Base-by-base conservation (phyloP, 305 asterid genomes). In the Fraxinus baroniana region DNA sequence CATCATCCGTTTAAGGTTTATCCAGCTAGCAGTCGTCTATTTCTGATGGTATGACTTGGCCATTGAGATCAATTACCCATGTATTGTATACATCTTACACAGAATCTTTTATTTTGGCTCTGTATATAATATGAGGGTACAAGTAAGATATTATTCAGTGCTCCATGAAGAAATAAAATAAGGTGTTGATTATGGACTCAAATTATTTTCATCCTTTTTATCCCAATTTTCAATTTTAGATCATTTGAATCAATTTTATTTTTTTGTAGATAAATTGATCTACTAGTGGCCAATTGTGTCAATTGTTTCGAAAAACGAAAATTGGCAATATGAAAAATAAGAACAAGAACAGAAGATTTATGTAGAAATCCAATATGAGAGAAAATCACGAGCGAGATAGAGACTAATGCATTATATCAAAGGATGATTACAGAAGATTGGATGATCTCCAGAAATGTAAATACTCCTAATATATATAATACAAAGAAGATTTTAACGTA, bases 1-100 rank as follows among this genome's bases (percentile, higher is more conserved):
- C 94, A 5, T 82, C 93, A 1, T 71, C 76, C 5, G 97, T 92
- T 41, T 92, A 87, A 87, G 85, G 17, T n/a, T 71, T 26, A 30
- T 30, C 36, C 39, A 18, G n/a, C 44, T 32, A 71, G 76, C 37
- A 32, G 35, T 71, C 12, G 13, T 33, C 76, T 17, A 71, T 71
- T 26, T 30, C 22, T 71, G 13, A 71, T 71, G 76, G 44, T 15
- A 3, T 26, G 73, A 66, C n/a, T 66, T 66, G 73, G 35, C 72
- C 32, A 9, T 70, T 30, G 76, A 71, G 22, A 71, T 33, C 41
- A 71, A 15, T 71, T 32, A 71, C 44, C 24, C 4, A 26, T 66
- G 22, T 71, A 36, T 32, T 28, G 20, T 13, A 5, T 30, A 30
- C 75, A 28, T 70, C 22, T 70, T 22, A 70, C 37, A 70, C 75